A percentile compares a stretch with the other conserved stretches of the same genome.
phyloP scores from a whole-genome alignment of 2,329 filamentous ascomycete species.

The Calonectria hongkongensis region DNA sequence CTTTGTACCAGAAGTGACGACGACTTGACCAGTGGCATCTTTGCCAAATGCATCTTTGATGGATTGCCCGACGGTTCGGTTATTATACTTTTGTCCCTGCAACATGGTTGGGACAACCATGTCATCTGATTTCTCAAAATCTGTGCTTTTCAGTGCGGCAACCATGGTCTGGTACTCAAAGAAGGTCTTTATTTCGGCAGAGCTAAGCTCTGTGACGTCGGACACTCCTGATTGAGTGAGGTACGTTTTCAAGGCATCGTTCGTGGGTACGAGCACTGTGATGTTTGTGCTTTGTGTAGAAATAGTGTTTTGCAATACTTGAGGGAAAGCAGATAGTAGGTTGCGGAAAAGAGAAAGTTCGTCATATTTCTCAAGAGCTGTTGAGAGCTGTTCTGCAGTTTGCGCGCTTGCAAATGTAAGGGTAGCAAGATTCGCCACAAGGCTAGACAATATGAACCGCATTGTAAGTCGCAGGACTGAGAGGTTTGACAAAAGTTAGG shows the following conservation, averaged over 20 bases:
- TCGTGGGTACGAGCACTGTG: neutral
- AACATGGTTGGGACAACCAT: constrained; percentile 15
- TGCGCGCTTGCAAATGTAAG: neutral
- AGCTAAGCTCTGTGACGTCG: constrained; percentile 11
- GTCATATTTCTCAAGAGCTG: constrained; percentile 4
- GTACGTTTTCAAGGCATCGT: constrained; percentile 5
- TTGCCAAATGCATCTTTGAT: constrained; percentile 10
- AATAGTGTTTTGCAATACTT: neutral
- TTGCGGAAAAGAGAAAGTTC: constrained; percentile 12
- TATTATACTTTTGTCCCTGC: constrained; percentile 16
- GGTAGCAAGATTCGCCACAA: neutral
- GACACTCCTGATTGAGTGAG: neutral
- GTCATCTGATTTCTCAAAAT: constrained; percentile 9
- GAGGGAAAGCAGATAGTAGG: neutral
- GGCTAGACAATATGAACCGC: neutral
- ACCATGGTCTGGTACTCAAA: constrained; percentile 19
- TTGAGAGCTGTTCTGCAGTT: neutral
- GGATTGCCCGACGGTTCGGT: neutral
- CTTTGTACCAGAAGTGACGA: neutral
- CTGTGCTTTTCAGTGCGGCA: neutral
- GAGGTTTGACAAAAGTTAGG: neutral
- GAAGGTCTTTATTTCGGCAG: neutral
- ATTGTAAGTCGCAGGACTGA: neutral
- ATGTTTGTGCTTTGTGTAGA: constrained; percentile 4
- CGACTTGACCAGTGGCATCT: constrained; percentile 2